Conservation (phyloP, 306 rosid genomes). For the Vigna hirtella region DNA sequence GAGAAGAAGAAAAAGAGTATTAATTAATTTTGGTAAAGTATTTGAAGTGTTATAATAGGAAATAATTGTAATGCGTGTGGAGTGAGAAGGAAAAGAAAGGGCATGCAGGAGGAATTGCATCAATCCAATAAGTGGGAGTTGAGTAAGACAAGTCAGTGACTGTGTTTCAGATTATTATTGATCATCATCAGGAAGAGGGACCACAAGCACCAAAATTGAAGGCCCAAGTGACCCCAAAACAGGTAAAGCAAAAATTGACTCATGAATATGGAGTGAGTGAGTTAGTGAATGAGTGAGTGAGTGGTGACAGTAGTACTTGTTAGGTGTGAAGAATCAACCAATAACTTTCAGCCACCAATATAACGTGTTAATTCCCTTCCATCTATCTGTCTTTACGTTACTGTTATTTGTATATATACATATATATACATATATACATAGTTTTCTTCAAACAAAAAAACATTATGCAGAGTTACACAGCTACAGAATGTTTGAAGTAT, state of each 20-base stretch:
- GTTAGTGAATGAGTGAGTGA: conserved; percentile 31
- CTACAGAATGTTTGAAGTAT: too few relatives aligned
- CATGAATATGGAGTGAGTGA: conserved; percentile 20
- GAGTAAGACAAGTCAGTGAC: conserved; percentile 55
- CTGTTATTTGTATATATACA: too few relatives aligned
- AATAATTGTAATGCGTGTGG: conserved; percentile 23
- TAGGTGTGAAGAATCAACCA: background rate
- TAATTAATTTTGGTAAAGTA: background rate
- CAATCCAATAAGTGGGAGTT: conserved; percentile 51
- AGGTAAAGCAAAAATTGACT: conserved; percentile 51
- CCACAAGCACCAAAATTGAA: conserved; percentile 49
- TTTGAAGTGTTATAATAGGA: conserved; percentile 22
- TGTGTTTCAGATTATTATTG: conserved; percentile 43
- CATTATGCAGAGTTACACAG: too few relatives aligned
- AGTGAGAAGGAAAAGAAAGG: conserved; percentile 17
- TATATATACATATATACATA: too few relatives aligned
- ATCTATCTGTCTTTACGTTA: background rate
- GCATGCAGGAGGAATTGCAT: conserved; percentile 26
- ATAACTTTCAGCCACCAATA: background rate
- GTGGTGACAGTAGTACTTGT: conserved; percentile 14
- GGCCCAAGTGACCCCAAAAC: conserved; percentile 37
- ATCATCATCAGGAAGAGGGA: conserved; percentile 43
- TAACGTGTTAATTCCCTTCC: conserved; percentile 10
- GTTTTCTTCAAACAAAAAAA: too few relatives aligned
- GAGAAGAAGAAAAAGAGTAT: background rate